A percentile compares a stretch with the other conserved stretches of the same genome.
Evolutionary conservation across 2,329 filamentous ascomycete species (phyloP).

Genomic region (Metarhizium brunneum): DNA sequence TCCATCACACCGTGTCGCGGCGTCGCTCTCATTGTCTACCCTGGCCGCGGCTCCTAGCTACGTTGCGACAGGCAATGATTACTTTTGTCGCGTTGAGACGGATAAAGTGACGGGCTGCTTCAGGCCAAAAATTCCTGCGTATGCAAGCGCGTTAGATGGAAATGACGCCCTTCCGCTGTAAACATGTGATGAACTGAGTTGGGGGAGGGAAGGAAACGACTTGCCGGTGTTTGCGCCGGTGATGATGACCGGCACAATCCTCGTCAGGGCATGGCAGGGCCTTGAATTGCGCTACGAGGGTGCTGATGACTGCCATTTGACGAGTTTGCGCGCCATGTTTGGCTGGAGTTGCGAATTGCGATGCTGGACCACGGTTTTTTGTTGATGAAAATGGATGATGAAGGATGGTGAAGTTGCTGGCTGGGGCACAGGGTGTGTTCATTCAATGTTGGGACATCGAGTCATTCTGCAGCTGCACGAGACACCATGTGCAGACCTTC

Average conservation of each 20-base stretch:
- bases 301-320: no score
- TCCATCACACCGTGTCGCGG: constrained; percentile 19
- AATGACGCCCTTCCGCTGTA: no score
- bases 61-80: constrained; percentile 31
- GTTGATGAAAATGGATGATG: no score
- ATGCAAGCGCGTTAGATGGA: neutral
- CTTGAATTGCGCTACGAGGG: constrained; percentile 12
- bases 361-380: no score
- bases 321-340: no score
- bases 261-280: constrained; percentile 20
- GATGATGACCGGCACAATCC: constrained; percentile 27
- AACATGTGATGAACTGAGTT: no score
- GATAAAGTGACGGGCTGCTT: constrained; percentile 31
- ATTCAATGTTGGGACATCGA: no score
- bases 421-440: no score
- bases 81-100: constrained; percentile 26
- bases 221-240: constrained; percentile 32
- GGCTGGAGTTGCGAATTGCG: no score
- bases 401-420: no score
- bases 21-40: constrained; percentile 23
- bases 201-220: neutral
- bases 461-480: no score
- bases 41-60: constrained; percentile 30
- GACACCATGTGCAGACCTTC: no score
- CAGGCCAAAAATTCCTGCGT: constrained; percentile 27